A percentile compares a stretch with the other conserved stretches of the same genome.
phyloP scores from a whole-genome alignment of 1,284 basidiomycete species.

The Caloboletus firmus region DNA sequence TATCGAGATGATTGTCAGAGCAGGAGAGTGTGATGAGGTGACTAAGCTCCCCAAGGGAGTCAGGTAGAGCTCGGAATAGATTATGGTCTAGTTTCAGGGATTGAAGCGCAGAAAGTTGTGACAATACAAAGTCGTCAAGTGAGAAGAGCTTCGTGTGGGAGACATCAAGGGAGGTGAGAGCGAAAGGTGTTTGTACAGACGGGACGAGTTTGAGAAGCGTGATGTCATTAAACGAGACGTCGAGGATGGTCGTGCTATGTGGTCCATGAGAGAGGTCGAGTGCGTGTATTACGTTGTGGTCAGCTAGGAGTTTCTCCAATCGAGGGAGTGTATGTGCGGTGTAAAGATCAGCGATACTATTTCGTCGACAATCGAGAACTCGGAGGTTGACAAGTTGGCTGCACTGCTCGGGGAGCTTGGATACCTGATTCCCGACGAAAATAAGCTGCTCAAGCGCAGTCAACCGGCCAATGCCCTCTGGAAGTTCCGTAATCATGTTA shows the following conservation, averaged over 20 bases:
- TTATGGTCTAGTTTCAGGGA: slow-evolving; percentile 83
- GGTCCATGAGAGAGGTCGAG: slow-evolving; percentile 77
- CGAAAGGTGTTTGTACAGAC: slow-evolving; percentile 54
- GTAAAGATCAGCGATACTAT: slow-evolving; percentile 76
- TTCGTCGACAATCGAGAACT: slow-evolving; percentile 81
- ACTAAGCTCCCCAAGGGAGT: slow-evolving; percentile 73
- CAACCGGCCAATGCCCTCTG: slow-evolving; percentile 77
- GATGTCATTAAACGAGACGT: slow-evolving; percentile 79
- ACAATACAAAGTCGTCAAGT: slow-evolving; percentile 73
- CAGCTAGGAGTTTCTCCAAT: slow-evolving; percentile 68
- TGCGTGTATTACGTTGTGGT: slow-evolving; percentile 80
- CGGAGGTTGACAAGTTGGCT: slow-evolving; percentile 62
- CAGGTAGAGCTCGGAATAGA: slow-evolving; percentile 82
- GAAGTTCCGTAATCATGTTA: slow-evolving; percentile 85
- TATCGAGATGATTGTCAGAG: slow-evolving; percentile 85
- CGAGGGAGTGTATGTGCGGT: slow-evolving; percentile 69
- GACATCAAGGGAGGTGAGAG: slow-evolving; percentile 82
- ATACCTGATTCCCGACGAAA: slow-evolving; percentile 86
- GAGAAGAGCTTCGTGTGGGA: slow-evolving; percentile 90
- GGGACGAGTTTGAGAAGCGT: slow-evolving; percentile 75
- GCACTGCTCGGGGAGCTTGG: slow-evolving; percentile 72
- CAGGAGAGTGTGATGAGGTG: slow-evolving; percentile 78
- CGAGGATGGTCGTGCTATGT: slow-evolving; percentile 52
- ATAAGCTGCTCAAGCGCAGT: slow-evolving; percentile 73
- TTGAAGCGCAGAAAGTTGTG: slow-evolving; percentile 73